A percentile compares a stretch with the other conserved stretches of the same genome.
Evolutionary conservation across 371 early-diverging fungal species (phyloP).

Genomic region (Actinomucor elegans): DNA sequence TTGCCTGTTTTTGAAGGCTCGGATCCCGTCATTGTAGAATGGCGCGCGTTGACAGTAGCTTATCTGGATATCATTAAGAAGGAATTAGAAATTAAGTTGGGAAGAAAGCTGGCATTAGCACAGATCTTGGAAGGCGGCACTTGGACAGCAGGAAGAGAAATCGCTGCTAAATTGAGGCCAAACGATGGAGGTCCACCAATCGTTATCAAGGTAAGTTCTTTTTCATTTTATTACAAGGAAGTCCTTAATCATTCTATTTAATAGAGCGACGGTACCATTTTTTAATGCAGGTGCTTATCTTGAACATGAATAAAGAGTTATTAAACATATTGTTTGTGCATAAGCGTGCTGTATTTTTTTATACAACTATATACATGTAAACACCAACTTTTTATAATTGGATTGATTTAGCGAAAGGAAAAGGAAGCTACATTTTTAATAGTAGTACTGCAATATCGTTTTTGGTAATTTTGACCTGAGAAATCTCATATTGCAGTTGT

Average conservation of each 20-base stretch:
- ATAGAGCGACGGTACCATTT: slow-evolving; percentile 52
- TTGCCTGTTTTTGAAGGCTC: slow-evolving; percentile 74
- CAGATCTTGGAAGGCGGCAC: slow-evolving; percentile 93
- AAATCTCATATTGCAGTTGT: no score
- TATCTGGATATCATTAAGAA: slow-evolving; percentile 77
- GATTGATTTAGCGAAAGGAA: no score
- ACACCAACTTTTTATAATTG: no score
- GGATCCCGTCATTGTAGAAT: slow-evolving; percentile 87
- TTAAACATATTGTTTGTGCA: neutral
- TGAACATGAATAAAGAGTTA: no score
- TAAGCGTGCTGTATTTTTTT: neutral
- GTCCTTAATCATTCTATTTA: neutral
- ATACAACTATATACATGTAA: neutral
- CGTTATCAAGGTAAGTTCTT: slow-evolving; percentile 54
- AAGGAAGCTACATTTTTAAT: no score
- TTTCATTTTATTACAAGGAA: neutral
- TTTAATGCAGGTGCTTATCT: slow-evolving; percentile 16
- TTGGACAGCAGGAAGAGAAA: slow-evolving; percentile 88
- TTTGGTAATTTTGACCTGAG: no score
- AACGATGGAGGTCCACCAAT: slow-evolving; percentile 87
- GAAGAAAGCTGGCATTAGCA: slow-evolving; percentile 66
- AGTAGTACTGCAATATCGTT: no score
- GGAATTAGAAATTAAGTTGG: slow-evolving; percentile 50
- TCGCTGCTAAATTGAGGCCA: slow-evolving; percentile 77
- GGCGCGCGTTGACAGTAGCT: slow-evolving; percentile 89